A percentile compares a stretch with the other conserved stretches of the same genome.
phyloP scores from a whole-genome alignment of 1,139 yeast genomes.

The Blastobotrys buckinghamii region DNA sequence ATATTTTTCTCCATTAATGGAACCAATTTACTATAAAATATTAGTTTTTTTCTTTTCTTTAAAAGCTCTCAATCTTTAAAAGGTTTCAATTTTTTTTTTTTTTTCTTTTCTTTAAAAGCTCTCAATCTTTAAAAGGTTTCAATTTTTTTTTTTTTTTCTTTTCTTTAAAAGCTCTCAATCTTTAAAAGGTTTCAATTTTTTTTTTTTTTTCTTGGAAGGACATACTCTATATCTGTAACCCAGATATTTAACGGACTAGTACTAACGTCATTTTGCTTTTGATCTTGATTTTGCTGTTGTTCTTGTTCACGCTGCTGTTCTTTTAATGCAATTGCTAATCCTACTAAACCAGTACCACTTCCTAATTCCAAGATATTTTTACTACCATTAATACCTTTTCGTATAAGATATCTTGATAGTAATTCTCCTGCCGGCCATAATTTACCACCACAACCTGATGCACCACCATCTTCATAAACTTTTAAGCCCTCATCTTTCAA shows the following conservation, averaged over 20 bases:
- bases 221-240: constrained; percentile 39
- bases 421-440: constrained; percentile 56
- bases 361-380: constrained; percentile 45
- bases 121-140: no score
- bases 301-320: constrained; percentile 20
- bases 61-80: no score
- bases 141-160: no score
- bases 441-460: constrained; percentile 54
- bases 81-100: no score
- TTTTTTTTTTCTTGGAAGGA: no score
- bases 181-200: no score
- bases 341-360: constrained; percentile 52
- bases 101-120: no score
- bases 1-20: constrained; percentile 44
- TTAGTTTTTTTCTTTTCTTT: neutral
- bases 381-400: constrained; percentile 25
- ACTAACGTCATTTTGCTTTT: neutral
- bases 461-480: constrained; percentile 51
- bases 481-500: constrained; percentile 35
- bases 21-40: constrained; percentile 32
- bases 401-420: constrained; percentile 40
- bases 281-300: neutral
- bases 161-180: no score
- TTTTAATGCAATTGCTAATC: constrained; percentile 36
- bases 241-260: constrained; percentile 33